Evolutionary conservation across 2,329 filamentous ascomycete species (phyloP).

Genomic region (Aspergillus nomiae): DNA sequence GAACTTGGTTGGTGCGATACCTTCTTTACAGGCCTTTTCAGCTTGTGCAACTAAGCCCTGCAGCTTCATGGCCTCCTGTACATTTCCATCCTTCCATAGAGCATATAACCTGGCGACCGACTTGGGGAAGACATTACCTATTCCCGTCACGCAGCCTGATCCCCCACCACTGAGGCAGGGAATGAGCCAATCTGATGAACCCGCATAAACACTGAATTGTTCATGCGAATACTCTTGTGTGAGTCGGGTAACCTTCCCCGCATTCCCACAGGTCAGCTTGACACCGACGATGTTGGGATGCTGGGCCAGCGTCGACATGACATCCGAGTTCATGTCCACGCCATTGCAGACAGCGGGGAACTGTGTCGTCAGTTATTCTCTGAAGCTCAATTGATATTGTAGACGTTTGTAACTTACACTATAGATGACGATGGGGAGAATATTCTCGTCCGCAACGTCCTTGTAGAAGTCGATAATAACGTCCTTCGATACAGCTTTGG

Average conservation of each 20-base stretch:
- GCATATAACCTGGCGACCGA: neutral
- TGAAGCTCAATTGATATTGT: neutral
- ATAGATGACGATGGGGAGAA: slow-evolving; percentile 48
- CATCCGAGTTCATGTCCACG: slow-evolving; percentile 45
- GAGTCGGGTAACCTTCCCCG: neutral
- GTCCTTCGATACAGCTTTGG: slow-evolving; percentile 38
- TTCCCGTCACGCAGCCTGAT: neutral
- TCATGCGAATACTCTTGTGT: neutral
- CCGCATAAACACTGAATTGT: neutral
- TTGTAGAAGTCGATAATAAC: slow-evolving; percentile 39
- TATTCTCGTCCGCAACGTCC: slow-evolving; percentile 40
- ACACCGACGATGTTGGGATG: slow-evolving; percentile 38
- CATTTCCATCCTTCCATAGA: neutral
- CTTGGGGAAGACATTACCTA: neutral
- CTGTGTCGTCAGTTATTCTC: neutral
- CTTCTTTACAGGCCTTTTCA: neutral
- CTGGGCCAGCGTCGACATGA: slow-evolving; percentile 26
- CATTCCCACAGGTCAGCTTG: slow-evolving; percentile 37
- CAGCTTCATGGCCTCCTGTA: neutral
- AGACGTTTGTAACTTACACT: slow-evolving; percentile 36
- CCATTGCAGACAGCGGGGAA: slow-evolving; percentile 34
- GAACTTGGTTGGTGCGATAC: neutral
- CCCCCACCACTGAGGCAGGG: neutral
- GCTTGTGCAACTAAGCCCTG: neutral
- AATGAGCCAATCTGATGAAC: neutral